Percentiles rank a stretch among this genome's conserved stretches.
Evolutionary conservation across 208 protist species (phyloP).

Genomic region (Acanthamoeba divionensis): DNA sequence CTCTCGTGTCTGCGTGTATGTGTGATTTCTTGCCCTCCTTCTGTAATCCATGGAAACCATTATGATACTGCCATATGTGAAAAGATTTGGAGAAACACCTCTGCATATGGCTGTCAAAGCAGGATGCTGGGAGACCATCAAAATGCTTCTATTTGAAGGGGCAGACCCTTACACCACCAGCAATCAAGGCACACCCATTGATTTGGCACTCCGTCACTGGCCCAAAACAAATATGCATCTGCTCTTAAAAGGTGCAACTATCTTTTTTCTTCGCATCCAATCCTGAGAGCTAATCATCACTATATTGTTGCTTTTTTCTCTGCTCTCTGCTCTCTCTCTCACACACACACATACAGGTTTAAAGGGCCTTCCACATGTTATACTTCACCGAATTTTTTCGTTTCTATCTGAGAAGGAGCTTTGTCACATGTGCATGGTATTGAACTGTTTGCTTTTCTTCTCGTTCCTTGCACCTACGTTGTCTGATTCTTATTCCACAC

Average conservation of each 20-base stretch:
- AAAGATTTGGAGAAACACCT: slow-evolving; percentile 29
- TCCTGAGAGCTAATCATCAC: too few relatives aligned
- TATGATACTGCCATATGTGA: background rate
- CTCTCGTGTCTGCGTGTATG: background rate
- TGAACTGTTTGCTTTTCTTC: background rate
- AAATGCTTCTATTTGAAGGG: background rate
- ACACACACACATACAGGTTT: background rate
- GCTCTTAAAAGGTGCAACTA: background rate
- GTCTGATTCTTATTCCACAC: background rate
- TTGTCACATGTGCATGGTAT: slow-evolving; percentile 25
- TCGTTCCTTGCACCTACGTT: background rate
- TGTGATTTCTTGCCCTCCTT: background rate
- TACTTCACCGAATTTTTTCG: background rate
- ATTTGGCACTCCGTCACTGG: background rate
- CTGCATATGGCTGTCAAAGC: slow-evolving; percentile 2
- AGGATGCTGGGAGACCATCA: background rate
- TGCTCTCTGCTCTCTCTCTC: background rate
- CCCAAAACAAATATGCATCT: background rate
- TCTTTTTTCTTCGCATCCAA: background rate
- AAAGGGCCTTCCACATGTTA: background rate
- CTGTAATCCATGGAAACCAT: background rate
- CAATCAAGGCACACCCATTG: background rate
- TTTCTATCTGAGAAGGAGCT: background rate
- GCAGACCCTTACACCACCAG: background rate
- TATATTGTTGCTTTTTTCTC: background rate